Evolutionary conservation across 495 filamentous ascomycete genomes (phyloP), one percentile per base, ranked within the genome.

Genomic region (Poronia punctata): DNA sequence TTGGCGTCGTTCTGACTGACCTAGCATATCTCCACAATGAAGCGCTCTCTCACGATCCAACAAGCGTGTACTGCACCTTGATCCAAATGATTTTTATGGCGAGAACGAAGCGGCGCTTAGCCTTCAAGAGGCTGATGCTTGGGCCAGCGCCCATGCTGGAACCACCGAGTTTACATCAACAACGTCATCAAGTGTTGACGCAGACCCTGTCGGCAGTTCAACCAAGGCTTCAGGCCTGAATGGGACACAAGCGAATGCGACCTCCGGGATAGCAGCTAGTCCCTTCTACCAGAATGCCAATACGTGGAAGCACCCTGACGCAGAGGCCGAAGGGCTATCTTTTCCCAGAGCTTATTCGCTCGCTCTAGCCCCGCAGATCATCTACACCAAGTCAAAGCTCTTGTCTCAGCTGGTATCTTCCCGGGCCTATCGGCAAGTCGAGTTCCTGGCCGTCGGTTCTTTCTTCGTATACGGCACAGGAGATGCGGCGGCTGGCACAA

Each of bases 361-460:
- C 2, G 79, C 88, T 2, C 68, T 98, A 6, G 78, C 88, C 16
- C 92, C 92, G 8, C 83, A 95, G 40, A 64, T 96, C 23, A 81
- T 97, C 18, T 93, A 96, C 57, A 76, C 85, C 30, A 81, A 80
- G 30, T 92, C 87, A 12, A 67, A 75, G 46, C 69, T 96, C 15
- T 67, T 97, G 2, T 71, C 77, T 4, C 71, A 79, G 43, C 73
- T 98, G 25, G 80, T 97, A 26, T 86, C 88, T 3, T 95, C 90
- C 1, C 83, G 83, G 46, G 82, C 93, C 38, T 85, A 93, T 47
- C 76, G 77, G 22, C 86, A 94, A 60, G 74, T 98, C 43, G 89
- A 95, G 48, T 98, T 96, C 60, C 79, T 89, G 45, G 88, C 92
- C 4, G 83, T 97, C 5, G 93, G 93, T 21, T 90, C 84, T 42